Evolutionary conservation across 1,284 basidiomycete species (phyloP), one percentile per base, ranked within the genome.

Genomic region (Marasmius sp.): DNA sequence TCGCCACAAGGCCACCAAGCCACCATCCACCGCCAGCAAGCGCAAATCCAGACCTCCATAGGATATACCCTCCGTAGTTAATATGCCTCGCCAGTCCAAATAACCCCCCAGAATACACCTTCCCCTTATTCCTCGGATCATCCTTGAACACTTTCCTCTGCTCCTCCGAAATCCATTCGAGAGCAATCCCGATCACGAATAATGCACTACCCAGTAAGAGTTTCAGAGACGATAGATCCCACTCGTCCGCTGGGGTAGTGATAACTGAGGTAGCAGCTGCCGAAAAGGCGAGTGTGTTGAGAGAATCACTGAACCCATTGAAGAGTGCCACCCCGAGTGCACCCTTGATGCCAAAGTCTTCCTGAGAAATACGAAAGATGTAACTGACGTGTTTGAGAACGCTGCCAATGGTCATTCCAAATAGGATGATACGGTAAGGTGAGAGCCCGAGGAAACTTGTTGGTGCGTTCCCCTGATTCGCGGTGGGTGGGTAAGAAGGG

Each of bases 1-100:
- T 39, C 37, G 34, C 51, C 22, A 60, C 10, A 6, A 54, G 18
- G 2, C 43, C 37, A 20, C 61, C 61, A 55, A 55, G 58, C 22
- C 10, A 33, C 43, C 45, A 45, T 38, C 53, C 52, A 12, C 57
- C 69, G 6, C 66, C 61, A 3, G 66, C 57, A 20, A 66, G 53
- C 11, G 65, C 62, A 34, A 64, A 65, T 10, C 69, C 69, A 6
- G 60, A 27, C 37, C 66, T 64, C 69, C 69, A 70, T 41, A 70
- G 50, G 11, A 56, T 57, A 48, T 68, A 70, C 11, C 69, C 69
- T 1, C 65, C 62, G 38, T 68, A 70, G 48, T 70, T 70, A 3
- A 67, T 65, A 54, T 70, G 69, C 18, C 69, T 68, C 8, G 61
- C 50, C 12, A 62, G 11, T 10, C 65, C 66, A 27, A 67, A 38